phyloP scores from a whole-genome alignment of 1,139 yeast species.

The Pichia sp. region DNA sequence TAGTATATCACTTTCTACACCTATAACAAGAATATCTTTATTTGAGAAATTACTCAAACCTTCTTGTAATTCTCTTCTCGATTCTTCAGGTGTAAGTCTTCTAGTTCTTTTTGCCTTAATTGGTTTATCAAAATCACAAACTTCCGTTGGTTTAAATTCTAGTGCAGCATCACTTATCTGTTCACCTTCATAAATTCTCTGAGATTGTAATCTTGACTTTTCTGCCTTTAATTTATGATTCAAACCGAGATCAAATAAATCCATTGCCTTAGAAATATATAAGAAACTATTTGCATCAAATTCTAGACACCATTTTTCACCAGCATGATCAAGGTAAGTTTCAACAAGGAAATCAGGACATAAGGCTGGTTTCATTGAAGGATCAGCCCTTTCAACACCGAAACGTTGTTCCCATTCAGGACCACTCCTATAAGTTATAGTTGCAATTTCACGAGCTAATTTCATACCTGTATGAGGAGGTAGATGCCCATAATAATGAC shows the following conservation, averaged over 20 bases:
- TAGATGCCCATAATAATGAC: constrained; percentile 62
- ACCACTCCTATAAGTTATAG: constrained; percentile 89
- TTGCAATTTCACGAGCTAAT: constrained; percentile 85
- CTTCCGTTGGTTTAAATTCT: constrained; percentile 23
- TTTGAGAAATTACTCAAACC: constrained; percentile 63
- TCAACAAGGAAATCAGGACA: constrained; percentile 92
- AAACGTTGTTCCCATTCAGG: constrained; percentile 96
- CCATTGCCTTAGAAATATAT: constrained; percentile 91
- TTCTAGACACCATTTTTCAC: constrained; percentile 85
- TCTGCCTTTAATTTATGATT: constrained; percentile 39
- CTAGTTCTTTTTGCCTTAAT: constrained; percentile 41
- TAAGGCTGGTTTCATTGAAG: constrained; percentile 69
- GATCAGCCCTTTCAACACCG: constrained; percentile 84
- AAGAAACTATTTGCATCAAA: constrained; percentile 87
- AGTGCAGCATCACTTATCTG: constrained; percentile 20
- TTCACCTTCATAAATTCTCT: constrained; percentile 27
- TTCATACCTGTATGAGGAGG: constrained; percentile 97
- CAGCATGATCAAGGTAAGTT: constrained; percentile 89
- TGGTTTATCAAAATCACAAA: constrained; percentile 40
- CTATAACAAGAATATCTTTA: constrained; percentile 68
- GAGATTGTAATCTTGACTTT: constrained; percentile 35
- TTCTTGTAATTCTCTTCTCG: constrained; percentile 49
- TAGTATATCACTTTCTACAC: constrained; percentile 84
- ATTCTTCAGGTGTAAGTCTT: constrained; percentile 42
- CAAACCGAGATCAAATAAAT: constrained; percentile 73